Percentiles rank a stretch among this genome's conserved stretches.
phyloP scores from a whole-genome alignment of 2,329 filamentous ascomycete species.

The Beauveria asiatica region DNA sequence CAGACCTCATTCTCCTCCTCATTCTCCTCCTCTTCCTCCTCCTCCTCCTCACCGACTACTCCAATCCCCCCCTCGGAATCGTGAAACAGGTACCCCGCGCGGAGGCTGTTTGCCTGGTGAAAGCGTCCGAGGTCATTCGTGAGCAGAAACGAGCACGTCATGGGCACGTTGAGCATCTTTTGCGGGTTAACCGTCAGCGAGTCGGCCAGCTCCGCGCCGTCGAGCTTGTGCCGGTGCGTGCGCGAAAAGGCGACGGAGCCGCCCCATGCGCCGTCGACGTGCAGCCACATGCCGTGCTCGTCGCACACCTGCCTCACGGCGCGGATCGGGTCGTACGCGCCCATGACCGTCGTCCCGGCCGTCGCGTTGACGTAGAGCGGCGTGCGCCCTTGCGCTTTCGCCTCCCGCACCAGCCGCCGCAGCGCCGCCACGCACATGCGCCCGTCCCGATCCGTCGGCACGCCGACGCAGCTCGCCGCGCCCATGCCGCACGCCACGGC shows the following conservation, averaged over 20 bases:
- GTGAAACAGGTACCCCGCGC: slow-evolving; percentile 81
- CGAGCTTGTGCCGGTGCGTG: slow-evolving; percentile 53
- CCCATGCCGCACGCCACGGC: slow-evolving; percentile 84
- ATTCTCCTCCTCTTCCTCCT: slow-evolving; percentile 52
- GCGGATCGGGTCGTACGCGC: slow-evolving; percentile 75
- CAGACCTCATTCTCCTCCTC: slow-evolving; percentile 57
- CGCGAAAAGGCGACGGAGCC: slow-evolving; percentile 70
- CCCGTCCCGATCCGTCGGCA: slow-evolving; percentile 65
- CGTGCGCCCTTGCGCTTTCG: slow-evolving; percentile 60
- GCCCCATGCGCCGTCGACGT: slow-evolving; percentile 89
- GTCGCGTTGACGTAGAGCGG: slow-evolving; percentile 95
- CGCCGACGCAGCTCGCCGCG: slow-evolving; percentile 58
- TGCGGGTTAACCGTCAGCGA: slow-evolving; percentile 89
- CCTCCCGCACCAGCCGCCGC: slow-evolving; percentile 50
- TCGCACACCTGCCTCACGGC: slow-evolving; percentile 63
- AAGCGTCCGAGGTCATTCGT: slow-evolving; percentile 68
- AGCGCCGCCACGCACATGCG: slow-evolving; percentile 62
- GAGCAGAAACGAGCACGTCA: slow-evolving; percentile 86
- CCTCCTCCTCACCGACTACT: slow-evolving; percentile 32
- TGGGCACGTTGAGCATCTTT: slow-evolving; percentile 90
- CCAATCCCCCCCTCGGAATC: slow-evolving; percentile 29
- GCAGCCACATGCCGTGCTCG: slow-evolving; percentile 73
- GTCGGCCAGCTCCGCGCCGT: slow-evolving; percentile 66
- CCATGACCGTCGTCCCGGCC: slow-evolving; percentile 89
- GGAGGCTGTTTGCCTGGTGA: slow-evolving; percentile 74